Base-by-base conservation (phyloP, 2,329 filamentous ascomycete genomes). In the Thermoascus crustaceus region DNA sequence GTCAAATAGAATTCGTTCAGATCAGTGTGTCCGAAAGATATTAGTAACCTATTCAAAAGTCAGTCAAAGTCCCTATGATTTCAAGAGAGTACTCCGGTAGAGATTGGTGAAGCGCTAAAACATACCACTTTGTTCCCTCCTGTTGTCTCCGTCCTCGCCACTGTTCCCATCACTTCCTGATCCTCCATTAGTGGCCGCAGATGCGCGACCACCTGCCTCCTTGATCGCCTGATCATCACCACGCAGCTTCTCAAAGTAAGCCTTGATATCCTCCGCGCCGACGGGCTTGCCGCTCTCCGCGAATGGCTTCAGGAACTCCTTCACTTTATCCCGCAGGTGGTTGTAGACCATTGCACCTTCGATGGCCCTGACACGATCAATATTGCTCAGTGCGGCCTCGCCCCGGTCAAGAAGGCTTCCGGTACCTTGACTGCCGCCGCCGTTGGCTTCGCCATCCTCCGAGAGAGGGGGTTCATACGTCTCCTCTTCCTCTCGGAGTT, bases 281-380 rank as follows among this genome's bases (percentile, higher is more conserved):
- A 98, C 88, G 0, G 85, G 80, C 59, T 84, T 69, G 1, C 89
- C 89, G 43, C 82, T 93, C 55, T 95, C 86, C 0, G 91, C 91
- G 57, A 94, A 98, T 27, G 93, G 83, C 62, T 88, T 79, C 52
- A 98, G 77, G 58, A 98, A 96, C 0, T 81, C 80, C 68, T 89
- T 94, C n/a, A 98, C 78, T 56, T 89, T 88, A 54, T 96, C 88
- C 55, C 93, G 91, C 41, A 98, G 73, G 52, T 94, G 83, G 52
- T 96, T 95, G 63, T 96, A 98, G 0, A 88, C 89, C 87, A 96
- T 95, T 30, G 94, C 89, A 10, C 91, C 91, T 59, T 98, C 85
- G 37, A 98, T 94, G 4, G 91, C 91, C 9, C 81, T 75, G 5
- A 96, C 89, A 2, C 91, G 83, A 56, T 98, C 91, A 38, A 98